Conservation (phyloP, 345 rosid species). For the Rhizophora mangle region DNA sequence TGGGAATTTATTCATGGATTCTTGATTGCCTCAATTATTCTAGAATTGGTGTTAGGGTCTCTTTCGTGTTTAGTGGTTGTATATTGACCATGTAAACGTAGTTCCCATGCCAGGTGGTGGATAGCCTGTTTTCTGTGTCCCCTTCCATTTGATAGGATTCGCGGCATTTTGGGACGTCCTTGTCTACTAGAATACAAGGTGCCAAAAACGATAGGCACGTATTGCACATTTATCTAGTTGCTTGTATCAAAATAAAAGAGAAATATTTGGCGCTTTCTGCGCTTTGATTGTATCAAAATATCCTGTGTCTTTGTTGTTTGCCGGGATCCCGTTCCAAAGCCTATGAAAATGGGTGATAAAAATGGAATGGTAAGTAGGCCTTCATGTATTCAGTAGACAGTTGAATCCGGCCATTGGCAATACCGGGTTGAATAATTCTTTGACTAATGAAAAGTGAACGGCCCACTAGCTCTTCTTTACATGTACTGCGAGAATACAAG, state of each 20-base stretch:
- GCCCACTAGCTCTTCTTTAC: too few species aligned
- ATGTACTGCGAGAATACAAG: too few species aligned
- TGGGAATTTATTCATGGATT: conserved; percentile 11
- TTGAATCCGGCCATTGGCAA: too few species aligned
- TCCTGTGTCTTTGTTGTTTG: conserved; percentile 12
- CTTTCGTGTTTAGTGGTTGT: conserved; percentile 34
- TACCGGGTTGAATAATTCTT: too few species aligned
- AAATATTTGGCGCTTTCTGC: conserved; percentile 21
- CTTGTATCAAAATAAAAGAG: conserved; percentile 26
- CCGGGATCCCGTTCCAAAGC: conserved; percentile 13
- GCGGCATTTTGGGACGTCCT: conserved; percentile 13
- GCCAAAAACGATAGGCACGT: conserved; percentile 20
- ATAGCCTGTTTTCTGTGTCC: conserved; percentile 10
- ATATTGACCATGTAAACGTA: conserved; percentile 32
- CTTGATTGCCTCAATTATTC: conserved; percentile 22
- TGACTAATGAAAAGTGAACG: too few species aligned
- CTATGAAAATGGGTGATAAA: too few species aligned
- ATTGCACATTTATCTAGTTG: conserved; percentile 20
- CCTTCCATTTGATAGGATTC: conserved; percentile 23
- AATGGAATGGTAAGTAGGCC: too few species aligned
- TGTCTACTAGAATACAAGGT: conserved; percentile 9
- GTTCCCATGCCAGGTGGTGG: conserved; percentile 16
- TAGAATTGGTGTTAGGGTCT: conserved; percentile 38
- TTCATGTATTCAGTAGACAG: too few species aligned
- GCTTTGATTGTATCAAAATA: conserved; percentile 25